Evolutionary conservation across 2,329 filamentous ascomycete genomes (phyloP), one percentile per base, ranked within the genome.

Genomic region (Ceratocystis ficicola): DNA sequence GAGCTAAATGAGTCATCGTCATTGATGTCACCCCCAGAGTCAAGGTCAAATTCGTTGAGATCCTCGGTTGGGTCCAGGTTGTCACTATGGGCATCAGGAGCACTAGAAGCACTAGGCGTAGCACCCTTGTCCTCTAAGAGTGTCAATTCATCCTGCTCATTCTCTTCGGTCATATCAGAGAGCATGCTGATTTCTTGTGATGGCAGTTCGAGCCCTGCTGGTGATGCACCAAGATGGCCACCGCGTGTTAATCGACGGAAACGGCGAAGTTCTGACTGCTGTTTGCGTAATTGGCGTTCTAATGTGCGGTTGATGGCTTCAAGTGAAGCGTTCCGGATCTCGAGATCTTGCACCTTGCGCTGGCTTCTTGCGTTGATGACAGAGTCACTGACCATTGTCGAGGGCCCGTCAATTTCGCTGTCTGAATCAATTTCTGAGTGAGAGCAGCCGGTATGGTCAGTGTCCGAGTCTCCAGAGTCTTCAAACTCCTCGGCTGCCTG

Each of bases 241-340:
- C 90, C 86, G 22, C 93, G 84, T 48, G 90, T 95, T 62, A 97
- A 78, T n/a, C 94, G 85, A 63, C 89, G 85, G 73, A 87, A 97
- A 55, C 93, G 83, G 66, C 94, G 86, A 41, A 99, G 74, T 73
- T 99, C 94, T 0, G 88, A 84, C 46, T 89, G 93, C 72, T 97
- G 93, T 73, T 95, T 95, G 30, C 91, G 85, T 71, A 99, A 81
- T 73, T 97, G 90, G 28, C 90, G 84, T 76, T 99, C 94, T 0
- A 99, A 78, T 0, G 91, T 94, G 64, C 92, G 83, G 73, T 99
- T 99, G 76, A 99, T 97, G 50, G 94, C 94, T 66, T 96, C 83
- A 2, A 99, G 81, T 1, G 92, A 96, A 0, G 90, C 94, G 72
- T 99, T 99, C 65, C 89, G 96, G 69, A 99, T 99, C 73, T 99